Conservation (phyloP, 2,329 filamentous ascomycete species). For the Corynespora cassiicola region DNA sequence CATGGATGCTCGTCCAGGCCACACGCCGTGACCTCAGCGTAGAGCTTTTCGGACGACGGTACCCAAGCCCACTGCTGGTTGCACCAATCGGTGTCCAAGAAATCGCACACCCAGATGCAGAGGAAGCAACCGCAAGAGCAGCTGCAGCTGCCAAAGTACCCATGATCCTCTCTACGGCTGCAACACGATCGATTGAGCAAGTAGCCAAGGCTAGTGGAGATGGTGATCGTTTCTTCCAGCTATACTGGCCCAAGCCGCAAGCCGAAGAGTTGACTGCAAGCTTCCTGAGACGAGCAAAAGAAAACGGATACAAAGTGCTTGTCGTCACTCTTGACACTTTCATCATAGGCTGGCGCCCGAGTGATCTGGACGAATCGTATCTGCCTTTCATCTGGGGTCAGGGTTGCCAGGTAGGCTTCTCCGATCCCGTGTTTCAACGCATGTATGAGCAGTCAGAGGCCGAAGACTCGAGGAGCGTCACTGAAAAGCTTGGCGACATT, state of each 20-base stretch:
- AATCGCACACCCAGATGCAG: constrained; percentile 70
- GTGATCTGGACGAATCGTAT: constrained; percentile 69
- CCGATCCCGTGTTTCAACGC: constrained; percentile 44
- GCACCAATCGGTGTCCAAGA: constrained; percentile 74
- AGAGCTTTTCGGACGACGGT: constrained; percentile 36
- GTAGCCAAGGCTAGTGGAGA: constrained; percentile 65
- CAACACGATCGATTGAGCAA: constrained; percentile 69
- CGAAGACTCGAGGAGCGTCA: constrained; percentile 34
- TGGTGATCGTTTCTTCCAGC: constrained; percentile 72
- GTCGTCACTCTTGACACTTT: constrained; percentile 78
- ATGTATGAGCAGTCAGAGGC: constrained; percentile 40
- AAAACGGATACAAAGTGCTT: constrained; percentile 67
- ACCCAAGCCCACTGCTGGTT: constrained; percentile 63
- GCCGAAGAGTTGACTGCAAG: constrained; percentile 70
- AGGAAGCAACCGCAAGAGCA: constrained; percentile 68
- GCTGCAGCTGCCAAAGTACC: constrained; percentile 68
- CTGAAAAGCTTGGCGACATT: constrained; percentile 43
- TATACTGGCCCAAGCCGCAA: constrained; percentile 74
- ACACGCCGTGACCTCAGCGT: constrained; percentile 40
- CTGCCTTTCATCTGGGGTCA: constrained; percentile 62
- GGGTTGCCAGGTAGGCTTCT: constrained; percentile 43
- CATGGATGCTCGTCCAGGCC: constrained; percentile 49
- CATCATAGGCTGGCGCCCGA: constrained; percentile 71
- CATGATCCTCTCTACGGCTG: constrained; percentile 72
- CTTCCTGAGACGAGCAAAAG: constrained; percentile 67